Base-by-base conservation (phyloP, 768 basidiomycete genomes). In the Macrolepiota dolichaula region DNA sequence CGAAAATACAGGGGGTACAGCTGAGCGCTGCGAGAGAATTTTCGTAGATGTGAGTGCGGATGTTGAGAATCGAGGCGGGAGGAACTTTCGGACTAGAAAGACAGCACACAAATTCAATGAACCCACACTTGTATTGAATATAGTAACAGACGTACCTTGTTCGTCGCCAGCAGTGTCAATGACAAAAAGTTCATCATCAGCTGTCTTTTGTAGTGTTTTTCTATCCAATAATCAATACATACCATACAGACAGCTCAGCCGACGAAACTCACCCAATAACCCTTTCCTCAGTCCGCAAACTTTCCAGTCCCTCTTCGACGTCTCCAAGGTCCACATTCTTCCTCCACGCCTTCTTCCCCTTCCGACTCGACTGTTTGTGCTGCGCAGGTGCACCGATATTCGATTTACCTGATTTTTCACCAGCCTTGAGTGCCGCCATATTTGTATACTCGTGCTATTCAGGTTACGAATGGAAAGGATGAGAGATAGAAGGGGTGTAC, bases 271-370 rank as follows among this genome's bases (percentile, higher is more conserved):
- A 94, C 92, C 94, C 94, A 63, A 82, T 83, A 4, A 87, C 81
- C 57, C 91, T 78, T 70, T 96, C 94, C 70, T 96, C 92, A n/a
- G 82, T 83, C 57, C 94, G 78, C 62, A 91, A 76, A 60, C 77
- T 82, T 72, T 96, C 94, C 64, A 96, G 68, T 2, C 85, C 86
- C 51, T 79, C 76, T 67, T 96, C 94, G 19, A 95, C 86, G 53
- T 86, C 86, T 25, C 85, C 83, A 53, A 96, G 82, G 70, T 96
- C 87, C 55, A 96, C 87, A 72, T 97, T 92, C 77, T 97, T 96
- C 70, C 95, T 76, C 95, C 95, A 96, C 51, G 94, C 86, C 59
- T 84, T 85, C 72, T 96, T 96, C n/a, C 94, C 92, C 72, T 94
- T 96, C 60, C 94, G 78, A 67, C 88, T 91, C 0, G 85, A 72